phyloP scores from a whole-genome alignment of 257 asterid species.

The Plantago major region DNA sequence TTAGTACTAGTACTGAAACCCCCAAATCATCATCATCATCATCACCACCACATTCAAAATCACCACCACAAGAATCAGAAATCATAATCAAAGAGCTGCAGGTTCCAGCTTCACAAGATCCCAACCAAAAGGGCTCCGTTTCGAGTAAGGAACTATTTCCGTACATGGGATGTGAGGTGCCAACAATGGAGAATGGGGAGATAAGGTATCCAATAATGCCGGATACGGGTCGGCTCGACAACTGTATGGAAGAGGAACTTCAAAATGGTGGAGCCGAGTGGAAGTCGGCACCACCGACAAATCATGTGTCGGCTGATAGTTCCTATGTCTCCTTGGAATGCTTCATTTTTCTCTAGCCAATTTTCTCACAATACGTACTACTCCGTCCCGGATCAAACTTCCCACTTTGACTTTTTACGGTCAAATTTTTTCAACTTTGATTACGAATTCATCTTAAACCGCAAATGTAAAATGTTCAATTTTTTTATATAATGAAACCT shows the following conservation, averaged over 20 bases:
- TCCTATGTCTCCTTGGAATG: conserved; percentile 94
- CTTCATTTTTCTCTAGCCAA: conserved; percentile 63
- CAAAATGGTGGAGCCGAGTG: neutral
- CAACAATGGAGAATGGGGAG: too few species aligned
- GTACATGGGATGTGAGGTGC: too few species aligned
- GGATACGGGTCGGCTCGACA: too few species aligned
- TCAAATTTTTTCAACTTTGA: too few species aligned
- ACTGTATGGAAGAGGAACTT: neutral
- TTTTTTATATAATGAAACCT: too few species aligned
- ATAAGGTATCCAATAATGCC: too few species aligned
- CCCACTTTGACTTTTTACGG: too few species aligned
- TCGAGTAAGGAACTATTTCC: too few species aligned
- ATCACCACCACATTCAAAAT: neutral
- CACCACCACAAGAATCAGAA: neutral
- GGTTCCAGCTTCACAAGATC: neutral
- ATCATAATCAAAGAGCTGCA: neutral
- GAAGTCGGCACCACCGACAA: conserved; percentile 28
- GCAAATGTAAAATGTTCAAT: too few species aligned
- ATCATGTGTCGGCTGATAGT: conserved; percentile 58
- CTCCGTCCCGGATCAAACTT: too few species aligned
- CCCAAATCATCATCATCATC: neutral
- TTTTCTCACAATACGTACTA: too few species aligned
- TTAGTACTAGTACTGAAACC: neutral
- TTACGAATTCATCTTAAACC: too few species aligned
- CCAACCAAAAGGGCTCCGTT: neutral